Evolutionary conservation across 1,139 yeast species (phyloP).

Genomic region (Hyphopichia pseudoburtonii): DNA sequence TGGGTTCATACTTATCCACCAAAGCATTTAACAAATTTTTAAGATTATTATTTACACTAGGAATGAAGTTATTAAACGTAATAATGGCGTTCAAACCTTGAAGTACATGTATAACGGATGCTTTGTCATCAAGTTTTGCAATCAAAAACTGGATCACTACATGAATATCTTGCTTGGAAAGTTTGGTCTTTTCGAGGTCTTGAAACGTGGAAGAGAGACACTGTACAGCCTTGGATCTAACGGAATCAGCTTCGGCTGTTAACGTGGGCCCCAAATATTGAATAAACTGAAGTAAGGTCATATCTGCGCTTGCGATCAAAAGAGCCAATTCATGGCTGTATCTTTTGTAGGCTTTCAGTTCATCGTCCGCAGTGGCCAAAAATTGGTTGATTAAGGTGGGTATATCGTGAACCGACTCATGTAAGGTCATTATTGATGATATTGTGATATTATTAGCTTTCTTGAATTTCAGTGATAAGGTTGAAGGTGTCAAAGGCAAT

Average conservation of each 20-base stretch:
- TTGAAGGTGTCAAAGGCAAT: no score
- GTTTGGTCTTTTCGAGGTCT: conserved; percentile 30
- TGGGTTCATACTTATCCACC: conserved; percentile 53
- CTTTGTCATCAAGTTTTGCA: conserved; percentile 66
- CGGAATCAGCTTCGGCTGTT: conserved; percentile 62
- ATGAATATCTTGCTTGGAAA: conserved; percentile 61
- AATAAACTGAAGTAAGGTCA: conserved; percentile 36
- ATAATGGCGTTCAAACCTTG: conserved; percentile 56
- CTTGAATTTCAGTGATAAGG: no score
- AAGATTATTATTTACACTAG: conserved; percentile 22
- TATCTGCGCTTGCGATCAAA: conserved; percentile 18
- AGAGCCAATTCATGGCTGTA: conserved; percentile 24
- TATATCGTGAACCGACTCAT: conserved; percentile 10
- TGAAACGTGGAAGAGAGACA: conserved; percentile 58
- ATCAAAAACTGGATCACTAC: conserved; percentile 67
- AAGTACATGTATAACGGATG: conserved; percentile 52
- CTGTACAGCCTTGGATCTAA: conserved; percentile 53
- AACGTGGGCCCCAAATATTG: conserved; percentile 47
- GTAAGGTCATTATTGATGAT: not conserved
- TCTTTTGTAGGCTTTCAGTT: conserved; percentile 13
- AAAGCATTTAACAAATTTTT: conserved; percentile 42
- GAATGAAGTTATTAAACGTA: conserved; percentile 44
- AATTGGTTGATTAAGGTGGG: conserved; percentile 39
- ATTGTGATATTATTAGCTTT: no score
- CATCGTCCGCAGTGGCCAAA: conserved; percentile 27